Evolutionary conservation across 371 early-diverging fungal genomes (phyloP).

Genomic region (Basidiobolus meristosporus): DNA sequence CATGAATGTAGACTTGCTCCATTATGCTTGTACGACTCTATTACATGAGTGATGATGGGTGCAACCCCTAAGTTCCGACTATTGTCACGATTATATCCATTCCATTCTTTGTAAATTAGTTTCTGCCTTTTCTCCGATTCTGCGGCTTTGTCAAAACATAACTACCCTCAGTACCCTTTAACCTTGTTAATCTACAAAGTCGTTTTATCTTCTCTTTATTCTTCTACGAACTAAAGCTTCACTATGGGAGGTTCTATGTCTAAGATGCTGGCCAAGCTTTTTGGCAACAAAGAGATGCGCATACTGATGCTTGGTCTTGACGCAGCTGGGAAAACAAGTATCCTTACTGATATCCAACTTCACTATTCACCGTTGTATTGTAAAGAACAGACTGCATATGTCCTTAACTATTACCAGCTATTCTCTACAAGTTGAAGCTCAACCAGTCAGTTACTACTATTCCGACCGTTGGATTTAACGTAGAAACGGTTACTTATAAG

Average conservation of each 20-base stretch:
- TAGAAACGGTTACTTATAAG: slow-evolving; percentile 76
- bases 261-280: slow-evolving; percentile 34
- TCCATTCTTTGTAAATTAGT: too few species aligned
- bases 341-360: slow-evolving; percentile 6
- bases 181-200: too few species aligned
- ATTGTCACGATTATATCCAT: too few species aligned
- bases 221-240: not conserved
- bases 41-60: too few species aligned
- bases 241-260: slow-evolving; percentile 32
- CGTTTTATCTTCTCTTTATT: not conserved
- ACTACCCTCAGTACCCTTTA: too few species aligned
- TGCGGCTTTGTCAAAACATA: too few species aligned
- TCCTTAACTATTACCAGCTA: slow-evolving; percentile 21
- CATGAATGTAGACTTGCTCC: too few species aligned
- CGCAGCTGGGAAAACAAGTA: slow-evolving; percentile 89
- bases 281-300: slow-evolving; percentile 75
- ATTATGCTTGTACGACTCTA: too few species aligned
- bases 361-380: not conserved
- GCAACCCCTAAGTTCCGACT: too few species aligned
- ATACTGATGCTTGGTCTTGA: slow-evolving; percentile 84
- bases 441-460: slow-evolving; percentile 75
- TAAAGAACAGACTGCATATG: not conserved
- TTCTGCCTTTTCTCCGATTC: too few species aligned
- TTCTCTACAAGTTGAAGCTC: slow-evolving; percentile 75
- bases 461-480: slow-evolving; percentile 78